Percentiles rank a stretch among this genome's conserved stretches.
Evolutionary conservation across 148 eudicot genomes (phyloP).

Genomic region (Rhododendron henanense): DNA sequence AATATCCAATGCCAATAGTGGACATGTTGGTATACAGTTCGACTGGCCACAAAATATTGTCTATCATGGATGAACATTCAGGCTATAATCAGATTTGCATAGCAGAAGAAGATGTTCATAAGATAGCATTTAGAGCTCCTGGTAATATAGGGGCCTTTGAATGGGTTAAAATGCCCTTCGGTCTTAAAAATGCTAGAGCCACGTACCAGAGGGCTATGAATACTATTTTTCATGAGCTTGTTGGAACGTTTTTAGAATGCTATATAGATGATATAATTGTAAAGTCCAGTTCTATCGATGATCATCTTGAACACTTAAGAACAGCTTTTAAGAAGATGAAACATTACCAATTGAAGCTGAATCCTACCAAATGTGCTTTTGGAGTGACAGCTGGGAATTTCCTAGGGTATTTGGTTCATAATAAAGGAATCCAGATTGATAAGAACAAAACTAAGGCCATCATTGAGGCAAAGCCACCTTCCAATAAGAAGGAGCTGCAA

Average conservation of each 20-base stretch:
- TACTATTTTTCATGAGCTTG: background rate
- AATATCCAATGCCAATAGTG: no score
- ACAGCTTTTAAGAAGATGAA: background rate
- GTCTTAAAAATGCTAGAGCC: background rate
- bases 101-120: background rate
- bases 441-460: background rate
- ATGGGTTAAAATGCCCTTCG: background rate
- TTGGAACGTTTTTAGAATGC: background rate
- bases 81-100: background rate
- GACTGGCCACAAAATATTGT: background rate
- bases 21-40: background rate
- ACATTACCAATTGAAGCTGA: background rate
- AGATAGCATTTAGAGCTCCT: background rate
- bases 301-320: background rate
- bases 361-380: background rate
- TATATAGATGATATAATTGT: background rate
- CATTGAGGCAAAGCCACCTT: background rate
- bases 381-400: background rate
- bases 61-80: background rate
- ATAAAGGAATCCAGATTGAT: background rate
- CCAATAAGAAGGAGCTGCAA: background rate
- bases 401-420: background rate
- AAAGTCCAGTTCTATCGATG: background rate
- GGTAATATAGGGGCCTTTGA: background rate
- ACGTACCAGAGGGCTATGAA: background rate